Conservation (phyloP, 2,329 filamentous ascomycete genomes). For the Sordariomycetes sp. region DNA sequence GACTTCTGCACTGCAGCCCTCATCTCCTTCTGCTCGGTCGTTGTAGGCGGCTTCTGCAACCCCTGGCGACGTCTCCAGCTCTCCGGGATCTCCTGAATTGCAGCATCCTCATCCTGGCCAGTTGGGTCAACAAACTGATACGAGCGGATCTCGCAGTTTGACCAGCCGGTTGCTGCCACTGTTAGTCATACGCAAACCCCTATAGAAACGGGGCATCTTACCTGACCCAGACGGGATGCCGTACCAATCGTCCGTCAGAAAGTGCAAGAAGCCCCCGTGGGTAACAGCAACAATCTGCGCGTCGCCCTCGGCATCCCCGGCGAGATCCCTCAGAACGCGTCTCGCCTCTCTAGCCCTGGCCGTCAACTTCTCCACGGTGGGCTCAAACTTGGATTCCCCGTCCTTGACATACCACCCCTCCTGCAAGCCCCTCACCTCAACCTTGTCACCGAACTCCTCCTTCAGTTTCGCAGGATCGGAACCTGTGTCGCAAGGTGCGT, state of each 20-base stretch:
- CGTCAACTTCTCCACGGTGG: conserved; percentile 43
- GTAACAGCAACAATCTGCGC: conserved; percentile 65
- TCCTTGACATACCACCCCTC: conserved; percentile 64
- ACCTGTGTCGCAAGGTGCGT: conserved; percentile 69
- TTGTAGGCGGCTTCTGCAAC: conserved; percentile 26
- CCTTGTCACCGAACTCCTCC: conserved; percentile 49
- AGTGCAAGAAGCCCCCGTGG: conserved; percentile 79
- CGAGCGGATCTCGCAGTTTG: conserved; percentile 63
- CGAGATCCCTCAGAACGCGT: conserved; percentile 41
- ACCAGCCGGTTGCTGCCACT: conserved; percentile 61
- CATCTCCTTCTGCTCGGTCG: conserved; percentile 36
- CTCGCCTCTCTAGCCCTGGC: conserved; percentile 53
- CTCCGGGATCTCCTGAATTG: conserved; percentile 35
- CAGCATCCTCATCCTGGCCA: conserved; percentile 37
- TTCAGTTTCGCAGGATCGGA: conserved; percentile 43
- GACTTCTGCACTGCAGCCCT: conserved; percentile 24
- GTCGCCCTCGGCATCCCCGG: conserved; percentile 14
- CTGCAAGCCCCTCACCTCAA: conserved; percentile 55
- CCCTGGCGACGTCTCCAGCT: conserved; percentile 38
- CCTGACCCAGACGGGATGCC: conserved; percentile 37
- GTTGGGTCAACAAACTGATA: conserved; percentile 51
- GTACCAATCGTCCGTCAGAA: conserved; percentile 73
- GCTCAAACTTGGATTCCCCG: conserved; percentile 31
- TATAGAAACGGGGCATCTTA: no score
- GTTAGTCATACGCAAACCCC: neutral